phyloP scores from a whole-genome alignment of 139 green algal species.

The Chlamydomonas applanata region DNA sequence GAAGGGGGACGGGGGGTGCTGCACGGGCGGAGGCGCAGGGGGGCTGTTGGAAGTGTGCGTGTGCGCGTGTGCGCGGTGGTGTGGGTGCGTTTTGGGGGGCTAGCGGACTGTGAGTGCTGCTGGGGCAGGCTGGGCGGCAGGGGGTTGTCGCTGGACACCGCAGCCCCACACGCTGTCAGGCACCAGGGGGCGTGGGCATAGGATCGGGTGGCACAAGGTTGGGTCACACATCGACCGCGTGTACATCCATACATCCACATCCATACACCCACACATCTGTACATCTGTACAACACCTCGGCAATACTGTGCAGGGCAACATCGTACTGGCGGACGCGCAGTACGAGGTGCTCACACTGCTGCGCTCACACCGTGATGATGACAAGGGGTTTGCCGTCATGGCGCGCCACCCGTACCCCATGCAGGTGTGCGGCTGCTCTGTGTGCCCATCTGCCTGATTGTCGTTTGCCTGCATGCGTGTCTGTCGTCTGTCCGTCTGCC shows the following conservation, averaged over 20 bases:
- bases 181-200: not conserved
- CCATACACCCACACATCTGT: not conserved
- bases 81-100: too few species aligned
- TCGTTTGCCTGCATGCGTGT: slow-evolving; percentile 21
- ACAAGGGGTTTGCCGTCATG: slow-evolving; percentile 70
- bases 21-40: too few species aligned
- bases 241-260: too few species aligned
- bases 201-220: too few species aligned
- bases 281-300: not conserved
- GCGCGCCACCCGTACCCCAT: slow-evolving; percentile 64
- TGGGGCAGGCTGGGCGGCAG: too few species aligned
- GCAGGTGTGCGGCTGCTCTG: slow-evolving; percentile 14
- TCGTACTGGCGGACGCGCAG: slow-evolving; percentile 86
- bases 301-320: slow-evolving; percentile 94
- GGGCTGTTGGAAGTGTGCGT: too few species aligned
- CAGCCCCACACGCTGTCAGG: not conserved
- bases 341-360: slow-evolving; percentile 93
- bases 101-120: too few species aligned
- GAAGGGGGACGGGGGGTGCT: too few species aligned
- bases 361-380: slow-evolving; percentile 90
- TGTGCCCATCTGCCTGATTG: too few species aligned
- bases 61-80: too few species aligned
- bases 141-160: not conserved
- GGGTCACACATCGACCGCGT: too few species aligned
- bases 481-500: not conserved